A percentile compares a stretch with the other conserved stretches of the same genome.
These are phyloP conservation scores for Apiospora saccharicola DNA, from an alignment of 2,329 filamentous ascomycete species.

Conservation along the genomic window DNA sequence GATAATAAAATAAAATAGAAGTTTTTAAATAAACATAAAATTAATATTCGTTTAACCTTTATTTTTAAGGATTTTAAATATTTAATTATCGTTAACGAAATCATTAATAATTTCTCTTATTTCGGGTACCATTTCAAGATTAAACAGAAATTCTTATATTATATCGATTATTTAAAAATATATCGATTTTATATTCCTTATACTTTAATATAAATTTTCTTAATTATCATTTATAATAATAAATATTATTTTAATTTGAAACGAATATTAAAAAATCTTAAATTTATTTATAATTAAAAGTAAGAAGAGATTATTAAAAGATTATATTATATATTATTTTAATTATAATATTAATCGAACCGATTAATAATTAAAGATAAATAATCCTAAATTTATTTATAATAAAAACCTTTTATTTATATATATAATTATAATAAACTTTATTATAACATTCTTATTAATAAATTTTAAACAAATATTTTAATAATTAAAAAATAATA, in stretches of 20 bases:
- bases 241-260: not conserved
- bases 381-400: no score
- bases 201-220: not conserved
- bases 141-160: slow-evolving; percentile 14
- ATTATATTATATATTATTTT: no score
- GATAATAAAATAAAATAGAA: not conserved
- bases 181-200: not conserved
- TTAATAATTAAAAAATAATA: not conserved
- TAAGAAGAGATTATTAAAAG: no score
- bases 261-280: not conserved
- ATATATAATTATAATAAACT: no score
- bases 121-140: not conserved
- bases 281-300: no score
- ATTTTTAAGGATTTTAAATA: no score
- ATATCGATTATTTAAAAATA: not conserved
- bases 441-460: no score
- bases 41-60: not conserved
- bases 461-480: no score
- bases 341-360: no score
- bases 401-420: no score
- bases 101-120: not conserved
- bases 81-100: not conserved
- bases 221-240: slow-evolving; percentile 7
- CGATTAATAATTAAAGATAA: no score
- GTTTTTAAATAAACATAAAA: not conserved